phyloP scores from a whole-genome alignment of 2,329 filamentous ascomycete species.

The Metarhizium album region DNA sequence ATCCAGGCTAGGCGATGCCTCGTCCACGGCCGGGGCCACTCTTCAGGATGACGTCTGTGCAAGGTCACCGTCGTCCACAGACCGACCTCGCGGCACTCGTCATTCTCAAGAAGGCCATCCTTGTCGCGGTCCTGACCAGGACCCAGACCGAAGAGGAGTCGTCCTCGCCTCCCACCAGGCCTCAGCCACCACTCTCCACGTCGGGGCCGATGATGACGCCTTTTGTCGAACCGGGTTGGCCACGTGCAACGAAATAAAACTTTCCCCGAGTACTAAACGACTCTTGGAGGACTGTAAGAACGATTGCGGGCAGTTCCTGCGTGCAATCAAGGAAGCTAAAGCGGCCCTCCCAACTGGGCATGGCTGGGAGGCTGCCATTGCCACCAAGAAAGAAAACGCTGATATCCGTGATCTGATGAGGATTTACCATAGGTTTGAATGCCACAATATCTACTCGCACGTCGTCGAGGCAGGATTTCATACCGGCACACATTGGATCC shows the following conservation, averaged over 20 bases:
- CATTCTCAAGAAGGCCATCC: neutral
- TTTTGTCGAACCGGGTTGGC: neutral
- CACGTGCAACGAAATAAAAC: neutral
- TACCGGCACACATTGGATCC: constrained; percentile 3
- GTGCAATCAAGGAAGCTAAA: constrained; percentile 3
- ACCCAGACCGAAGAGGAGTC: too few relatives aligned
- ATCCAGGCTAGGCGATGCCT: too few relatives aligned
- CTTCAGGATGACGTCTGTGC: too few relatives aligned
- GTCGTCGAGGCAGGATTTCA: constrained; percentile 3
- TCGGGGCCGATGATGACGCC: neutral
- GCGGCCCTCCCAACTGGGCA: neutral
- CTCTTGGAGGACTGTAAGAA: neutral
- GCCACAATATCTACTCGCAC: constrained; percentile 1
- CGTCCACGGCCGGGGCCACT: too few relatives aligned
- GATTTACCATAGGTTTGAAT: constrained; percentile 5
- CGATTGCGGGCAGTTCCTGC: neutral
- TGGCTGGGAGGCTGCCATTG: constrained; percentile 2
- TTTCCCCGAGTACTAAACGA: neutral
- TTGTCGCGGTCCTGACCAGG: too few relatives aligned
- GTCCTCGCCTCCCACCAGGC: neutral
- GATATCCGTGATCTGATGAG: constrained; percentile 3
- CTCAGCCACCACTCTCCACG: neutral
- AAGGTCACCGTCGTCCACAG: too few relatives aligned
- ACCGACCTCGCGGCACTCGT: neutral
- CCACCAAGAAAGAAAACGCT: constrained; percentile 3